Conservation (phyloP, 768 basidiomycete genomes). For the Amanita fuliginea region DNA sequence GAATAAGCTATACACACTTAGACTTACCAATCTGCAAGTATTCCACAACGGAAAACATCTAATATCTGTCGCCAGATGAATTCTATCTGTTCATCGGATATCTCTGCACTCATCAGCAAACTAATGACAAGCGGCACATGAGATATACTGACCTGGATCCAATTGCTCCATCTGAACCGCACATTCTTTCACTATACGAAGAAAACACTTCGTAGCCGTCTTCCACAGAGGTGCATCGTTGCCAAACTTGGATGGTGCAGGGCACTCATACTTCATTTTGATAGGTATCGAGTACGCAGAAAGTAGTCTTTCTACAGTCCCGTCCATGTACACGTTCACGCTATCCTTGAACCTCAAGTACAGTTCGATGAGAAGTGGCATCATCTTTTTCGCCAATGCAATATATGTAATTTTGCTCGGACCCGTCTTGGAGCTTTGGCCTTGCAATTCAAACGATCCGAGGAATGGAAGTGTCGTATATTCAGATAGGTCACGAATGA, state of each 20-base stretch:
- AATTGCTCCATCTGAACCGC: constrained; percentile 38
- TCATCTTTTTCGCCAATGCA: constrained; percentile 76
- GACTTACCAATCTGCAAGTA: constrained; percentile 75
- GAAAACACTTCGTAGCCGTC: constrained; percentile 76
- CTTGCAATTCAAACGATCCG: constrained; percentile 55
- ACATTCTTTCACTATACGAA: constrained; percentile 63
- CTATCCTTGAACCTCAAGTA: constrained; percentile 57
- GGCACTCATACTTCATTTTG: constrained; percentile 93
- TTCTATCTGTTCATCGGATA: constrained; percentile 57
- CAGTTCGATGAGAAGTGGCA: constrained; percentile 76
- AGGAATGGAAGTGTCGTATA: constrained; percentile 83
- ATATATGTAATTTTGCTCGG: constrained; percentile 75
- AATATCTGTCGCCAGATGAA: constrained; percentile 80
- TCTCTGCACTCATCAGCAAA: constrained; percentile 20
- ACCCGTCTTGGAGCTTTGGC: constrained; percentile 26
- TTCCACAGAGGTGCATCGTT: constrained; percentile 90
- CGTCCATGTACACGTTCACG: constrained; percentile 60
- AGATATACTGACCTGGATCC: constrained; percentile 30
- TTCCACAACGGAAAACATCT: constrained; percentile 72
- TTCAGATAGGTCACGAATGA: constrained; percentile 79
- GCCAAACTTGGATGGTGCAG: constrained; percentile 77
- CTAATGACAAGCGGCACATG: neutral
- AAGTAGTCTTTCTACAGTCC: constrained; percentile 75
- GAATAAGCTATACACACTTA: neutral
- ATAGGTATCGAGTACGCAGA: constrained; percentile 85